Evolutionary conservation across 257 asterid genomes (phyloP), one percentile per base, ranked within the genome.

Genomic region (Pogostemon cablin): DNA sequence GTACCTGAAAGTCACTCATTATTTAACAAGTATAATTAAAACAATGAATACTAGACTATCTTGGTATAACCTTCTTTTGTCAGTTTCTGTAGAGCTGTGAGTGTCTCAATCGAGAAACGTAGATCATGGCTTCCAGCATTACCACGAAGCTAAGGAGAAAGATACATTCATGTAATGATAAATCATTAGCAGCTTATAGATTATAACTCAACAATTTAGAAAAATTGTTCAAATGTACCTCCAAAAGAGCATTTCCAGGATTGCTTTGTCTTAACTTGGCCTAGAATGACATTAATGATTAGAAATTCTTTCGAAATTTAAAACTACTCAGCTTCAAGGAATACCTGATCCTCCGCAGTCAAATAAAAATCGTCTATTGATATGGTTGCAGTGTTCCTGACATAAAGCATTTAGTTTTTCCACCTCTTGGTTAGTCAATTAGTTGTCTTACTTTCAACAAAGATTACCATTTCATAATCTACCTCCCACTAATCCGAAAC

Each of bases 81-180:
- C 85, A 91, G 79, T 63, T 83, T 85, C 68, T 68, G 72, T 41
- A 95, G 72, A 50, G 88, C 86, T n/a, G 89, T 81, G 64, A 95
- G 83, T 48, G 97, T 90, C 79, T 91, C 92, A 49, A 86, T 77
- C 38, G 97, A 92, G 38, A 95, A 82, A 7, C 89, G 52, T 64
- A 95, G 99, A 81, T 95, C 99, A 78, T 95, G 98, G 86, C 99
- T 95, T 82, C 99, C 99, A 80, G 99, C 99, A 83, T 95, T 95
- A 78, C 98, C 99, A 69, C 98, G 98, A 34, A 79, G 82, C 99
- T 95, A 79, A 71, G 74, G 58, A 58, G 12, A 62, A 66, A 50
- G 46, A 67, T 6, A 47, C 46, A 72, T 6, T 53, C 46, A 72
- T 32, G 7, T 46, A 38, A 60, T 44, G 7, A 9, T 62, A 9